Evolutionary conservation across 2,329 filamentous ascomycete species (phyloP), one percentile per base, ranked within the genome.

Genomic region (Drechmeria coniospora): DNA sequence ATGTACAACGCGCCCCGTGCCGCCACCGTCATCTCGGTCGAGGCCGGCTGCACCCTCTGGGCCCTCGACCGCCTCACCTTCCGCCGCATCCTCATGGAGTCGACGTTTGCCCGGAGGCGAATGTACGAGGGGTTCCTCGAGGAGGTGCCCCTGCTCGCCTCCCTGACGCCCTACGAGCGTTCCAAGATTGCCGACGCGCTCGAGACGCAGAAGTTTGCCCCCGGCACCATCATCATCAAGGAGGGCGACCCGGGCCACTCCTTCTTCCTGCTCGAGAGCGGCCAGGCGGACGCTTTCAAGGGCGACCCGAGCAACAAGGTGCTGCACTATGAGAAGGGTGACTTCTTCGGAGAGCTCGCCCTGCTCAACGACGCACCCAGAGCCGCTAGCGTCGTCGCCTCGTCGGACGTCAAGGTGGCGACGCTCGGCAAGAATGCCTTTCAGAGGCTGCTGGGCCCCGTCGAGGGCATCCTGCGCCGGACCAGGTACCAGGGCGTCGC

Each of bases 1-100:
- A 95, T 98, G 90, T 95, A 98, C 61, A 94, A 95, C 46, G 84
- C 90, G 14, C 90, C 90, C 15, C 82, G 90, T 46, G 90, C 90
- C 23, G 90, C 90, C 4, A 95, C 90, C 0, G 82, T 98, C 34
- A 70, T 92, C 35, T 92, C 82, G 17, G 74, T 78, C 9, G 81
- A 92, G 44, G 51, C 76, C 3, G 60, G 68, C 19, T 86, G 79
- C 45, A 86, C 79, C 4, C 67, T 98, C 8, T 98, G 90, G 90
- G 84, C 84, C 13, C 65, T 98, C 27, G 90, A 98, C 50, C 82
- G 90, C 29, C 68, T 94, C 36, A 98, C 90, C 8, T 98, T 98
- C 67, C 83, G 90, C 42, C 81, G 90, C 35, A 95, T 98, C 38
- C 66, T 98, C 36, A 94, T 98, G 86, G 87, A 95, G 57, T 92